phyloP scores from a whole-genome alignment of 129 eudicot species.

The Flaveria brownii region DNA sequence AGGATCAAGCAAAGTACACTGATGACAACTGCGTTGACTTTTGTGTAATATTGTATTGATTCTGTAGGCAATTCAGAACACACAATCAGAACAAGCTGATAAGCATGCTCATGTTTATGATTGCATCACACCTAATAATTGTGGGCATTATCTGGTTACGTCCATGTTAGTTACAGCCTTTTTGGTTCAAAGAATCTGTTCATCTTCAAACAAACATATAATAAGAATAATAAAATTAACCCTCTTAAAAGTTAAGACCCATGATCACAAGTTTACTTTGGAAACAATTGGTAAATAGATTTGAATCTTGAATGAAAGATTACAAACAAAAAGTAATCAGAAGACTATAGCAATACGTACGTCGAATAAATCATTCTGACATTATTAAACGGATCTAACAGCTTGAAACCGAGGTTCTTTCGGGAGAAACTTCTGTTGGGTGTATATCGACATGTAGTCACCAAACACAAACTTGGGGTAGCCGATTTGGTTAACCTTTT shows the following conservation, averaged over 20 bases:
- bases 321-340: constrained; percentile 4
- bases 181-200: constrained; percentile 16
- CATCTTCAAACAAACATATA: neutral
- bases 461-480: constrained; percentile 80
- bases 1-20: neutral
- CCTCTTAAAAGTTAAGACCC: neutral
- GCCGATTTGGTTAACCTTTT: constrained; percentile 20
- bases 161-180: constrained; percentile 32
- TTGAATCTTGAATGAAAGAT: neutral
- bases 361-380: neutral
- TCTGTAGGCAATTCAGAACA: constrained; percentile 20
- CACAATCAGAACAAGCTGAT: constrained; percentile 25
- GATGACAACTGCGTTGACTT: constrained; percentile 6
- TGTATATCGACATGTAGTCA: constrained; percentile 78
- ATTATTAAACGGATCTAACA: constrained; percentile 39
- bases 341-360: neutral
- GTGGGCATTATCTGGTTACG: constrained; percentile 22
- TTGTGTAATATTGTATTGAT: constrained; percentile 11
- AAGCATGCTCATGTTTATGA: constrained; percentile 15
- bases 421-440: constrained; percentile 76
- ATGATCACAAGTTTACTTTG: neutral
- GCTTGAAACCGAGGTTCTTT: constrained; percentile 93
- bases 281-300: constrained; percentile 2
- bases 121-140: constrained; percentile 7
- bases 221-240: neutral